Evolutionary conservation across 768 basidiomycete genomes (phyloP).

Genomic region (Astraeus odoratus): DNA sequence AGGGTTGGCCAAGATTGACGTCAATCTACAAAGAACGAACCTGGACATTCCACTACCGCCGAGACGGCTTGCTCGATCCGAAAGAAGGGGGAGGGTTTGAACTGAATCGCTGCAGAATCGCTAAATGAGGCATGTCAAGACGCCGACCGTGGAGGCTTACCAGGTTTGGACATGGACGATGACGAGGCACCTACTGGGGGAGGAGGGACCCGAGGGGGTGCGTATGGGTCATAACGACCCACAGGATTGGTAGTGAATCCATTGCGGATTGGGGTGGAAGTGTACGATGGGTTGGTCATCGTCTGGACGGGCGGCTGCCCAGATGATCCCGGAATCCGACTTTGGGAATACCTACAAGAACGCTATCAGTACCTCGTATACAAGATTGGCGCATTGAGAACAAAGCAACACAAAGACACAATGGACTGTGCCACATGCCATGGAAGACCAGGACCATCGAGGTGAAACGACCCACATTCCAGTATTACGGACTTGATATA

Average conservation of each 20-base stretch:
- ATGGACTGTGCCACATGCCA: no score
- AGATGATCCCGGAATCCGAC: slow-evolving; percentile 17
- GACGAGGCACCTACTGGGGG: slow-evolving; percentile 33
- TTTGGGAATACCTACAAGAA: slow-evolving; percentile 22
- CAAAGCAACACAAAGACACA: no score
- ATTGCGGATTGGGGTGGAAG: slow-evolving; percentile 12
- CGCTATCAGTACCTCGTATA: slow-evolving; percentile 13
- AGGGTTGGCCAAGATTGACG: slow-evolving; percentile 2
- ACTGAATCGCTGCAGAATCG: slow-evolving; percentile 49
- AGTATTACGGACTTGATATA: slow-evolving; percentile 56
- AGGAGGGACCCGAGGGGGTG: slow-evolving; percentile 44
- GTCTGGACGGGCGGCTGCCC: slow-evolving; percentile 21
- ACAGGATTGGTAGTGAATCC: slow-evolving; percentile 22
- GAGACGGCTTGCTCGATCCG: slow-evolving; percentile 61
- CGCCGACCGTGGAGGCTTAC: slow-evolving; percentile 16
- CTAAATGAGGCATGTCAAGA: slow-evolving; percentile 7
- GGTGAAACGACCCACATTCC: slow-evolving; percentile 54
- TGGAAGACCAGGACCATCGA: slow-evolving; percentile 6
- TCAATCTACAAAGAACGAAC: slow-evolving; percentile 32
- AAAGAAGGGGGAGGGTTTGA: slow-evolving; percentile 79
- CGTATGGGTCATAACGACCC: slow-evolving; percentile 61
- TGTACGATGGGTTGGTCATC: slow-evolving; percentile 14
- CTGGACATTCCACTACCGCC: slow-evolving; percentile 67
- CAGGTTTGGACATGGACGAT: slow-evolving; percentile 19
- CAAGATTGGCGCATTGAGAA: no score